Evolutionary conservation across 352 stramenopile genomes (phyloP).

Genomic region (Bremia lactucae): DNA sequence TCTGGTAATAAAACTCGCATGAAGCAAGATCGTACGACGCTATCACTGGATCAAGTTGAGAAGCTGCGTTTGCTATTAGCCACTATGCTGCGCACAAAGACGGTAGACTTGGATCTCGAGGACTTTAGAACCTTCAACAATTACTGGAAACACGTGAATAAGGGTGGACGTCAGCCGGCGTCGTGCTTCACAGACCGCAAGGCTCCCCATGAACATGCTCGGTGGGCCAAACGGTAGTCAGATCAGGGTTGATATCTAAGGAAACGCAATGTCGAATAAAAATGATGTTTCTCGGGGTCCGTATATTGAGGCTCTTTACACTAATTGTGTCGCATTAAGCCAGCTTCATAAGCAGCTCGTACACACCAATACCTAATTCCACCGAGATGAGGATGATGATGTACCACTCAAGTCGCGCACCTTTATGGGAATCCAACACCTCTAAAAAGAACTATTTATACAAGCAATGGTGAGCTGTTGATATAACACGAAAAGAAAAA

Average conservation of each 20-base stretch:
- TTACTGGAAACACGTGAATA: conserved; percentile 74
- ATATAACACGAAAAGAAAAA: not conserved
- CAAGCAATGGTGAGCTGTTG: conserved; percentile 4
- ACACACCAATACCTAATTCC: conserved; percentile 87
- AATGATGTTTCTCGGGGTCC: conserved; percentile 3
- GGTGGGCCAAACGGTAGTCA: conserved; percentile 65
- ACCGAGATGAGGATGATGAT: conserved; percentile 96
- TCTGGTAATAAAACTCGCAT: conserved; percentile 15
- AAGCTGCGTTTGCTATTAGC: conserved; percentile 52
- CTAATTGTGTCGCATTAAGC: conserved; percentile 19
- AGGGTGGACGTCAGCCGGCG: conserved; percentile 51
- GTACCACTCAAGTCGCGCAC: conserved; percentile 92
- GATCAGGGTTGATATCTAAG: too few species aligned
- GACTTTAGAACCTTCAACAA: conserved; percentile 77
- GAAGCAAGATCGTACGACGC: conserved; percentile 20
- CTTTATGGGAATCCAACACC: conserved; percentile 93
- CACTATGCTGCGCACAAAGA: conserved; percentile 73
- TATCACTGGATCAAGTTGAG: conserved; percentile 46
- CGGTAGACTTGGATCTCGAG: conserved; percentile 46
- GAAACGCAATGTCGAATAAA: conserved; percentile 10
- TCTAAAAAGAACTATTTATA: conserved; percentile 91
- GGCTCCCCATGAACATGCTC: conserved; percentile 75
- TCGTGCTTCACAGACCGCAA: conserved; percentile 75
- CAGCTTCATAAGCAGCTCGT: conserved; percentile 71
- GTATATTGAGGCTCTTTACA: not conserved